Base-by-base conservation (phyloP, 768 basidiomycete species). In the Chalciporus pseudorubinellus region DNA sequence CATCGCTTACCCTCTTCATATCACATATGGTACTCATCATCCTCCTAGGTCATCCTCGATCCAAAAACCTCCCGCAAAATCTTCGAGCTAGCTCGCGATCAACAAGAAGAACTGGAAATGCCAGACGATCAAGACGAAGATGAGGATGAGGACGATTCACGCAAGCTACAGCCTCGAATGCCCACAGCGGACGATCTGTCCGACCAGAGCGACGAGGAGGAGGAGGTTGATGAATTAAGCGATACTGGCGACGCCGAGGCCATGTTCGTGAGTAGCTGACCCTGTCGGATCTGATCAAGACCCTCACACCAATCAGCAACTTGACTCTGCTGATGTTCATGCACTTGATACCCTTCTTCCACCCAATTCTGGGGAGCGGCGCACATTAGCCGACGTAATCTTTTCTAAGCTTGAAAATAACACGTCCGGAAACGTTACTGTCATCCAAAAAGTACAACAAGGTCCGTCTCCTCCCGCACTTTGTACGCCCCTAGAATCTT, bases 301-400 rank as follows among this genome's bases (percentile, higher is more conserved):
- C 36, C 39, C 47, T 47, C 40, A 50, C 19, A 41, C 20, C 42
- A 44, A 44, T 13, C 62, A 91, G 89, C 81, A 95, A 78, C 89
- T 99, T 64, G 95, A 98, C 72, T 83, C 89, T 52, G 83, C 77
- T 54, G 97, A 98, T 71, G 77, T 95, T 69, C 82, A 87, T 58
- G 83, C 92, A 1, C 75, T 99, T 31, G 94, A 98, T 59, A 76
- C 83, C 13, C 74, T 93, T 26, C 78, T 91, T 39, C 92, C 92
- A 34, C 72, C 83, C 13, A 90, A 86, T 69, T 77, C 82, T 14
- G 79, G 80, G 7, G 86, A 90, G 67, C 82, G 91, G 40, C 80
- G 82, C 67, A 98, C 95, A 3, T 74, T 99, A 26, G 97, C 97
- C 26, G 97, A 99, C 67, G 77, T 98, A n/a, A 99, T 98, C 52